Evolutionary conservation across 148 eudicot genomes (phyloP).

Genomic region (Rhododendron griersonianum): DNA sequence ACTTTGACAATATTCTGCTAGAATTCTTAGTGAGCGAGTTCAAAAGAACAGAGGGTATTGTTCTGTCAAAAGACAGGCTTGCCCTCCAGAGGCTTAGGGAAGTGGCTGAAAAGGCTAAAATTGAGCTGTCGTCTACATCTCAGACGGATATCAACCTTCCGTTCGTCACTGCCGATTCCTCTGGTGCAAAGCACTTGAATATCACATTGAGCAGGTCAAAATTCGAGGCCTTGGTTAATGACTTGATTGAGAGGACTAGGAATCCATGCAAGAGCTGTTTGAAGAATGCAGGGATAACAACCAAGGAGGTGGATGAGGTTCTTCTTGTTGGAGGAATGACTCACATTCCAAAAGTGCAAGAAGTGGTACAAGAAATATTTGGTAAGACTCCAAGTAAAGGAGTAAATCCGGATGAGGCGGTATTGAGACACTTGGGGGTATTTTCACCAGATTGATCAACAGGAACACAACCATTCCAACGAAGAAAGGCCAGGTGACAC

Average conservation of each 20-base stretch:
- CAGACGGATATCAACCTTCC: conserved; percentile 93
- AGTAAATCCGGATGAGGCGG: conserved; percentile 94
- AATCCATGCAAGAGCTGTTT: conserved; percentile 76
- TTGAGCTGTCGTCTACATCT: conserved; percentile 82
- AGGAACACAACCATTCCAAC: conserved; percentile 95
- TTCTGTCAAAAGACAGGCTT: conserved; percentile 61
- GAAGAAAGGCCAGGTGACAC: conserved; percentile 82
- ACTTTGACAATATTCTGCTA: conserved; percentile 74
- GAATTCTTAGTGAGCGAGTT: conserved; percentile 77
- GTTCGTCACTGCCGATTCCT: conserved; percentile 86
- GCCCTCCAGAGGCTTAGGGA: conserved; percentile 92
- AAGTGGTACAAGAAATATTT: conserved; percentile 67
- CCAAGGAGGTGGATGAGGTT: conserved; percentile 81
- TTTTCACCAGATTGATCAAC: conserved; percentile 78
- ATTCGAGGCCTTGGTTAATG: conserved; percentile 73
- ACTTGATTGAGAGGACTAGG: conserved; percentile 78
- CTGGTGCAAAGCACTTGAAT: conserved; percentile 90
- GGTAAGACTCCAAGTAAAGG: conserved; percentile 93
- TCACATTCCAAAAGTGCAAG: conserved; percentile 84
- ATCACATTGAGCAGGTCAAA: conserved; percentile 82
- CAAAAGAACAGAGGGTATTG: conserved; percentile 69
- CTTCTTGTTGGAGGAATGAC: conserved; percentile 98
- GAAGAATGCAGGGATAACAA: conserved; percentile 80
- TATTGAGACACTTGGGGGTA: conserved; percentile 93
- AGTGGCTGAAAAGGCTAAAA: conserved; percentile 96